Percentiles rank a stretch among this genome's conserved stretches.
phyloP scores from a whole-genome alignment of 2,329 filamentous ascomycete genomes.

The Tolypocladium album region DNA sequence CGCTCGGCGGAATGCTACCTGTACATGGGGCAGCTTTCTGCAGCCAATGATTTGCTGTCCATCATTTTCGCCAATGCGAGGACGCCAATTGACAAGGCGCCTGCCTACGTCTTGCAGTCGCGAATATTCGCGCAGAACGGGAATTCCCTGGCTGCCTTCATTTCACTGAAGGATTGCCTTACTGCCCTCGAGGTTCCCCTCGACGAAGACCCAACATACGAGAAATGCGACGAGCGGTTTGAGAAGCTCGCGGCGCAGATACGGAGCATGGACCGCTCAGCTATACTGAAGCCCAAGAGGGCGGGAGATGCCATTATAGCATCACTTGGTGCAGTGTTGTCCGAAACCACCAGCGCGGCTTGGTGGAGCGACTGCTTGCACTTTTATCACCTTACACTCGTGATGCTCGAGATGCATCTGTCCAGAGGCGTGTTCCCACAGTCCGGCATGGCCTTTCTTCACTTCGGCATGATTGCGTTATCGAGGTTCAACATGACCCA shows the following conservation, averaged over 20 bases:
- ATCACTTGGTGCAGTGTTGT: slow-evolving; percentile 58
- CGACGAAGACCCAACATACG: slow-evolving; percentile 55
- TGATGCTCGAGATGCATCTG: slow-evolving; percentile 57
- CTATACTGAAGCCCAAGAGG: slow-evolving; percentile 31
- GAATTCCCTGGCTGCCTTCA: slow-evolving; percentile 58
- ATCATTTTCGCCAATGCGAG: slow-evolving; percentile 61
- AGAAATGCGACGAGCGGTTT: slow-evolving; percentile 70
- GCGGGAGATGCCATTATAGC: slow-evolving; percentile 42
- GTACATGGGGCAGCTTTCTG: slow-evolving; percentile 60
- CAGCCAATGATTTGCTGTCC: slow-evolving; percentile 57
- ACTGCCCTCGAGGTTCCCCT: slow-evolving; percentile 57
- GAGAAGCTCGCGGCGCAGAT: slow-evolving; percentile 49
- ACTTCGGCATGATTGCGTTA: slow-evolving; percentile 56
- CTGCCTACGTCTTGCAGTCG: slow-evolving; percentile 74
- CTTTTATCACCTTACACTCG: slow-evolving; percentile 62
- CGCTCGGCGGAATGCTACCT: slow-evolving; percentile 75
- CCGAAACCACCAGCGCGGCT: slow-evolving; percentile 58
- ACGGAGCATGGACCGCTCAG: slow-evolving; percentile 40
- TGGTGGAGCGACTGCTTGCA: slow-evolving; percentile 63
- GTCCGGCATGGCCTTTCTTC: slow-evolving; percentile 55
- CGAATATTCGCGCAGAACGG: slow-evolving; percentile 68
- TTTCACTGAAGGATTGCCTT: slow-evolving; percentile 60
- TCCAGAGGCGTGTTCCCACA: slow-evolving; percentile 56
- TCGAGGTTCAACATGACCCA: slow-evolving; percentile 61
- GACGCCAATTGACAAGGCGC: slow-evolving; percentile 67